Percentiles rank a stretch among this genome's conserved stretches.
These are phyloP conservation scores for Trypanosoma avium DNA, from an alignment of 208 protist species.

Conservation along the genomic window DNA sequence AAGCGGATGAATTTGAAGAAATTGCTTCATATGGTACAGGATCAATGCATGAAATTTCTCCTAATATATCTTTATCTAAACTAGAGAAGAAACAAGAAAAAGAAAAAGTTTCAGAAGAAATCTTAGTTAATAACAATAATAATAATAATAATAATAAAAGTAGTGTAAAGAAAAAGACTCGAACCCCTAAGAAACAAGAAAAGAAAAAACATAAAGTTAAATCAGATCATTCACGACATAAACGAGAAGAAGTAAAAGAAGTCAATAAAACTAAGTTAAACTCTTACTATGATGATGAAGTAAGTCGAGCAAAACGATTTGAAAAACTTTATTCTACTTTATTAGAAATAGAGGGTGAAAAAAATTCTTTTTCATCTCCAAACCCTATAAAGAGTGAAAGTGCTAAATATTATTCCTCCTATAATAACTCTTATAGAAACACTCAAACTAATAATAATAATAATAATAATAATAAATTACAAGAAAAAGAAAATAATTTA, in stretches of 20 bases:
- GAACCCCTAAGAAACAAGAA: background rate
- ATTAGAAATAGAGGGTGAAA: background rate
- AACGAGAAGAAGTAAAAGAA: background rate
- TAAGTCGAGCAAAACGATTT: conserved; percentile 5
- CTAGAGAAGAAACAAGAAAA: background rate
- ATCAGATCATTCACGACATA: background rate
- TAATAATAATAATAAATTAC: background rate
- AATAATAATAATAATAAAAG: too few relatives aligned
- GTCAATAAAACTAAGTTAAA: background rate
- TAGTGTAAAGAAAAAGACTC: too few relatives aligned
- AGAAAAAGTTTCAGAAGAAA: too few relatives aligned
- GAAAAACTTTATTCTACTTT: conserved; percentile 17
- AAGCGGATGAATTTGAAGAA: background rate
- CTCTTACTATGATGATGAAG: background rate
- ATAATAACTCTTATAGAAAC: too few relatives aligned
- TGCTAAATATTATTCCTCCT: background rate
- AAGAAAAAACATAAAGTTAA: background rate
- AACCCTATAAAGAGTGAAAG: background rate
- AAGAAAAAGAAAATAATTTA: background rate
- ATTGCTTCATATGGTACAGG: background rate
- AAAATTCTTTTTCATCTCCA: background rate
- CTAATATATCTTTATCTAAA: background rate
- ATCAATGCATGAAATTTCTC: background rate
- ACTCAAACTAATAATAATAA: background rate
- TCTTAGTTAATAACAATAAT: too few relatives aligned